Base-by-base conservation (phyloP, 1,284 basidiomycete species). In the Erythrobasidium hasegawianum region DNA sequence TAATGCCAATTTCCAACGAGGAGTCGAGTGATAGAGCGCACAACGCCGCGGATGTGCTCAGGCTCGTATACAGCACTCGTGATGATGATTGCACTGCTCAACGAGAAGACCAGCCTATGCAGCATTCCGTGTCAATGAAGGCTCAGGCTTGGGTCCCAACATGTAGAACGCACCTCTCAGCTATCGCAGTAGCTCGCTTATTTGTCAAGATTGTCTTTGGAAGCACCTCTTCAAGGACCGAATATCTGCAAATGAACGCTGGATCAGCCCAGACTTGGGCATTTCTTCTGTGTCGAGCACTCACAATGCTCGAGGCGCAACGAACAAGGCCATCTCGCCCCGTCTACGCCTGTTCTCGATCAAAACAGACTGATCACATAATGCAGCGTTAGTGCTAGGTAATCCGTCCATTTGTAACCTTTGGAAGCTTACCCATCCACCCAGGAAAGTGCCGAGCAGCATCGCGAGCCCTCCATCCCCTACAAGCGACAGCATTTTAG, bases 321-420 rank as follows among this genome's bases (percentile, higher is more conserved):
- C 75, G 64, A 77, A 79, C 20, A 79, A 66, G 16, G 77, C 77
- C 78, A 79, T 79, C 65, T 79, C 78, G 0, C 75, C 72, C 10
- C 77, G 61, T 40, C 78, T 73, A 9, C 75, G 70, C 67, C 75
- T 77, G 68, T 78, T 77, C 62, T 78, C 78, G 43, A 79, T 74
- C 20, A 79, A 71, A 40, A 79, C 74, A 47, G 60, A 65, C 56
- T 61, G 59, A 29, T 57, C 57, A n/a, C 69, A 75, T 2, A 10
- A 26, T 2, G 8, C 14, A 18, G 20, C 20, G 11, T 49, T 14
- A 62, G 18, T 16, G 16, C 9, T 10, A 20, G 43, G 3, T 26
- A n/a, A n/a, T n/a, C n/a, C n/a, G n/a, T n/a, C n/a, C n/a, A n/a
- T n/a, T n/a, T n/a, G n/a, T n/a, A 47, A 1, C 2, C 8, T 29